These are phyloP conservation scores for Amanita rubescens DNA, from an alignment of 768 basidiomycete species.

Conservation along the genomic window DNA sequence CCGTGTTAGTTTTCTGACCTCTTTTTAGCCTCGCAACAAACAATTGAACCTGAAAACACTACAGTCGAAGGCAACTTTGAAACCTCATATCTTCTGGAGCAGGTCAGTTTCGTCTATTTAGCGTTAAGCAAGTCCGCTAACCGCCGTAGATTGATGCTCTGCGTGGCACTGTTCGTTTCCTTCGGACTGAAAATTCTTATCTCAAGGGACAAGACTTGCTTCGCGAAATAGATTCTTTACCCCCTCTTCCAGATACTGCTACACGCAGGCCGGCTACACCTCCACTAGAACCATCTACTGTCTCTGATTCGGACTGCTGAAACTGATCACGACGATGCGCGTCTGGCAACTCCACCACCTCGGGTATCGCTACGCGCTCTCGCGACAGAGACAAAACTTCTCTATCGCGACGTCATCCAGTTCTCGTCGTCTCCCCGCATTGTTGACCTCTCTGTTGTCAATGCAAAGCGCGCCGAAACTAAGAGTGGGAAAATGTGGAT, in stretches of 20 bases:
- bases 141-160: slow-evolving; percentile 73
- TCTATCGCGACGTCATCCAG: slow-evolving; percentile 85
- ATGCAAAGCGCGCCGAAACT: slow-evolving; percentile 42
- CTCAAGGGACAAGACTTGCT: slow-evolving; percentile 91
- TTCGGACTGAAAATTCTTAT: slow-evolving; percentile 90
- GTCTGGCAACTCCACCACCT: slow-evolving; percentile 19
- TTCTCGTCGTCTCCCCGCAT: slow-evolving; percentile 80
- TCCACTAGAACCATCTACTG: slow-evolving; percentile 54
- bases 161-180: slow-evolving; percentile 85
- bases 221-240: slow-evolving; percentile 70
- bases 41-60: slow-evolving; percentile 50
- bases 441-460: slow-evolving; percentile 70
- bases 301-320: slow-evolving; percentile 65
- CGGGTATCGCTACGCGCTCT: slow-evolving; percentile 58
- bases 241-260: slow-evolving; percentile 46
- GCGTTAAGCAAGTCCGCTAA: slow-evolving; percentile 6
- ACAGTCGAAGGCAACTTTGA: slow-evolving; percentile 78
- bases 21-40: slow-evolving; percentile 36
- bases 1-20: not conserved
- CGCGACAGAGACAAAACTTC: slow-evolving; percentile 72
- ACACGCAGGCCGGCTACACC: slow-evolving; percentile 48
- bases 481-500: slow-evolving; percentile 62
- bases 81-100: slow-evolving; percentile 82
- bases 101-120: slow-evolving; percentile 39
- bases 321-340: slow-evolving; percentile 18